Evolutionary conservation across 1,139 yeast species (phyloP), one percentile per base, ranked within the genome.

Genomic region (Debaryomycetaceae sp.): DNA sequence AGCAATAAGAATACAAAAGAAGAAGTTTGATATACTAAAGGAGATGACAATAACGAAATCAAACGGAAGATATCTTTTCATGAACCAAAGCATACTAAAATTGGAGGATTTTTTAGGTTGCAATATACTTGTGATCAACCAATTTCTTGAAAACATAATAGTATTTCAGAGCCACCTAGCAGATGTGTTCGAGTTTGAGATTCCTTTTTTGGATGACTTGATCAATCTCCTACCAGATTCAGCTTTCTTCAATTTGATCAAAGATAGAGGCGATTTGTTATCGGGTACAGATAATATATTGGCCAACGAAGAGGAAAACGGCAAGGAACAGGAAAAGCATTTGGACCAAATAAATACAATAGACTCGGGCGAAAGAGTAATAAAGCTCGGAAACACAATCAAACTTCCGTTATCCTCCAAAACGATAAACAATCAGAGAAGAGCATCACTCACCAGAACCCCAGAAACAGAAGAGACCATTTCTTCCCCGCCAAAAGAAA

Each of bases 381-480:
- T 67, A 15, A 69, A 65, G 41, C 48, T 67, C 17, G 73, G 74
- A 1, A 63, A 61, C 35, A 56, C 56, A 1, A 65, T 68, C 17
- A 63, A 62, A 38, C 54, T 72, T 8, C 77, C 77, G 1, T 52
- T 68, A 22, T 68, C 75, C 3, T 69, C 75, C 7, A 68, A 67
- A 39, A 70, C 77, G 1, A 56, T 68, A 31, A 72, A 69, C 44
- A 56, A 58, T 41, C 70, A 70, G 41, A 47, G 74, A 45, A 43
- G 51, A 33, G 63, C 57, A 2, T 46, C 51, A 7, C 14, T 47
- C 15, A 11, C 34, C 9, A 32, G 37, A 19, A 17, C 38, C 15
- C 32, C 35, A 6, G 39, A 34, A 7, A 28, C 34, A 5, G 36
- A 18, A 5, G 30, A 38, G 26, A 19, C 17, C 15, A 17, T 16